Base-by-base conservation (phyloP, 768 basidiomycete species). In the Clitopilus passeckerianus region DNA sequence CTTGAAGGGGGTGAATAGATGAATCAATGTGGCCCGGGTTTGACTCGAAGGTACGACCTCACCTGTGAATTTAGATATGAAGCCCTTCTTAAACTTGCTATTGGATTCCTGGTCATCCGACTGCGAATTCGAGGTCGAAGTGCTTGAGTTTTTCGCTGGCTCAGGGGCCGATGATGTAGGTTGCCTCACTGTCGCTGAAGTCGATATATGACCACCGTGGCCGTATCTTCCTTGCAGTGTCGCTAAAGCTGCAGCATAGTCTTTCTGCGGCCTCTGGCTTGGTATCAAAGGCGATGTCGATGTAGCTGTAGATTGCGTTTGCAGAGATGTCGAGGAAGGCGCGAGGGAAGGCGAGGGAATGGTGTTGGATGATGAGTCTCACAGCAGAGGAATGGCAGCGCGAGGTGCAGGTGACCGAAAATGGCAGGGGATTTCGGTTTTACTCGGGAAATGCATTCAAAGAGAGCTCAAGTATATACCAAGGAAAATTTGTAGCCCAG, bases 171-270 rank as follows among this genome's bases (percentile, higher is more conserved):
- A 55, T 34, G 53, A 30, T 34, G 54, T 37, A 6, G 30, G 33
- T 16, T 3, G 59, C 57, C 74, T 72, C 15, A 74, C 27, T 33
- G 57, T 56, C 6, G 67, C 72, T 1, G 65, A 63, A 8, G 67
- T 71, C n/a, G 20, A 23, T 9, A 50, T 12, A 20, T 50, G 46
- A 18, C 46, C 46, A 50, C 18, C 18, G 46, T n/a, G 20, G 8
- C 76, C 76, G 43, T 76, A 77, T 57, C 72, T 68, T 0, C 70
- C 72, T 59, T 75, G 75, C 15, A 76, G 63, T 1, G 68, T 61
- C 6, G 68, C 72, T 1, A 78, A 62, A 0, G 77, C 77, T 2
- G 71, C 75, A 10, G 70, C 68, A 57, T 69, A 78, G 58, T 77
- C 73, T 56, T 76, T 76, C 54, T 56, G 57, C 7, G 57, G 58